Conservation (phyloP, 768 basidiomycete species). For the Lactarius evosmus region DNA sequence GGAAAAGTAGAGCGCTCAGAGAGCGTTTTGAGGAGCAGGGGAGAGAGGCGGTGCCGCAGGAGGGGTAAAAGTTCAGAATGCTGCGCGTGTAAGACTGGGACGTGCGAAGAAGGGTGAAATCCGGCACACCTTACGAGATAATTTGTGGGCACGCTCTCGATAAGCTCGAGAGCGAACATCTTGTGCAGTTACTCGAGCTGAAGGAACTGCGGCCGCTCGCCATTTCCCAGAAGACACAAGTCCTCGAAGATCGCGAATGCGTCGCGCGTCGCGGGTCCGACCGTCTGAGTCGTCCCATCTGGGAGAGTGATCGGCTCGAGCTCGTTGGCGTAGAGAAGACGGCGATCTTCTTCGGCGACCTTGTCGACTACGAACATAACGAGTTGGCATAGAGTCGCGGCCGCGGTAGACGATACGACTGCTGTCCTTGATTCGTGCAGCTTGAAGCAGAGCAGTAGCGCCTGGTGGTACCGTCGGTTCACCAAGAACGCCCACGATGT, state of each 20-base stretch:
- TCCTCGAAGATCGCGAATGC: conserved; percentile 90
- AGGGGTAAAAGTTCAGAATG: conserved; percentile 81
- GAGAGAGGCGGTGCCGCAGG: conserved; percentile 84
- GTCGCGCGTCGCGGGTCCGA: conserved; percentile 78
- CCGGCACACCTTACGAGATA: conserved; percentile 67
- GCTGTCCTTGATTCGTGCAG: conserved; percentile 93
- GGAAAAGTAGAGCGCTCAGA: conserved; percentile 84
- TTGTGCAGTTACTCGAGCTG: conserved; percentile 80
- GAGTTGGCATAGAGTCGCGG: conserved; percentile 90
- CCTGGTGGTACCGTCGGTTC: conserved; percentile 43
- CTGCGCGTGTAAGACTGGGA: conserved; percentile 38
- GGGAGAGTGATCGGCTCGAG: conserved; percentile 55
- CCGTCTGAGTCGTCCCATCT: conserved; percentile 56
- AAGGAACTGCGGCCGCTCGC: conserved; percentile 57
- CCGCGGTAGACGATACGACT: conserved; percentile 95
- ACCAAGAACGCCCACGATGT: background rate
- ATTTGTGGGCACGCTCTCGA: conserved; percentile 93
- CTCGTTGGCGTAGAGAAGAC: conserved; percentile 35
- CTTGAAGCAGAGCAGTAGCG: conserved; percentile 90
- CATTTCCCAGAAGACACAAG: conserved; percentile 82
- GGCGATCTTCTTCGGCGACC: conserved; percentile 72
- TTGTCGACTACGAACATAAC: conserved; percentile 99
- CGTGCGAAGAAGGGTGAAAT: background rate
- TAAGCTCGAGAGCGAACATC: conserved; percentile 94
- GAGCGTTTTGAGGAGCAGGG: conserved; percentile 65